A percentile compares a stretch with the other conserved stretches of the same genome.
Conservation (phyloP, 2,329 filamentous ascomycete species). For the Aureobasidium sp. region DNA sequence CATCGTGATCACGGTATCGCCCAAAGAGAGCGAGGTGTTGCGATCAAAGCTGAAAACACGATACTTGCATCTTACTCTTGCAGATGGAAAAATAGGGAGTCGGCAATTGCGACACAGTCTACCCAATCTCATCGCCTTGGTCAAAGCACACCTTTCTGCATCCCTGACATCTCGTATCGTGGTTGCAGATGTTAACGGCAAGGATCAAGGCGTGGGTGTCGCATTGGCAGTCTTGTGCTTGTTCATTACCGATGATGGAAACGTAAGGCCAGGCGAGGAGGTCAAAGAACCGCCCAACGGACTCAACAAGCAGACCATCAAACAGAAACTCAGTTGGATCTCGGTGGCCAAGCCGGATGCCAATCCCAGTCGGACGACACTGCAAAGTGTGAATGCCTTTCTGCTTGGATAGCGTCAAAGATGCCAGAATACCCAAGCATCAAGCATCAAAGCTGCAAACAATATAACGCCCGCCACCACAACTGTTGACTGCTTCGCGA, state of each 20-base stretch:
- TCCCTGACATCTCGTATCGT: not conserved
- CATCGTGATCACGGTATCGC: slow-evolving; percentile 26
- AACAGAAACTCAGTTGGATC: slow-evolving; percentile 70
- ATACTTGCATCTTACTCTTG: slow-evolving; percentile 54
- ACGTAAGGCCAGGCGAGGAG: slow-evolving; percentile 7
- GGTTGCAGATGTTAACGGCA: slow-evolving; percentile 51
- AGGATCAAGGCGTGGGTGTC: slow-evolving; percentile 70
- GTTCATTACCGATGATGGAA: slow-evolving; percentile 59
- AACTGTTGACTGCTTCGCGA: not conserved
- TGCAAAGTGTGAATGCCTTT: slow-evolving; percentile 88
- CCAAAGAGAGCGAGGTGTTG: slow-evolving; percentile 6
- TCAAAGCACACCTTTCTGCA: slow-evolving; percentile 21
- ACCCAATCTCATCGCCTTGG: slow-evolving; percentile 52
- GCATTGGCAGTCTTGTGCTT: slow-evolving; percentile 69
- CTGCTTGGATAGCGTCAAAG: slow-evolving; percentile 46
- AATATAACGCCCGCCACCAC: not conserved
- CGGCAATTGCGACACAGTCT: slow-evolving; percentile 71
- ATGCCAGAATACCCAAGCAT: too few species aligned
- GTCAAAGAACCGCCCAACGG: not conserved
- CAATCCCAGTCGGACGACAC: slow-evolving; percentile 74
- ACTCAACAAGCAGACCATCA: slow-evolving; percentile 60
- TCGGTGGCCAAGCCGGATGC: slow-evolving; percentile 69
- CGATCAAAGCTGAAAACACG: slow-evolving; percentile 32
- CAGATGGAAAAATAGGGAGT: slow-evolving; percentile 68
- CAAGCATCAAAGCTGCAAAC: not conserved